Percentiles rank a stretch among this genome's conserved stretches.
phyloP scores from a whole-genome alignment of 176 grass and related monocot genomes.

The Oryza coarctata region DNA sequence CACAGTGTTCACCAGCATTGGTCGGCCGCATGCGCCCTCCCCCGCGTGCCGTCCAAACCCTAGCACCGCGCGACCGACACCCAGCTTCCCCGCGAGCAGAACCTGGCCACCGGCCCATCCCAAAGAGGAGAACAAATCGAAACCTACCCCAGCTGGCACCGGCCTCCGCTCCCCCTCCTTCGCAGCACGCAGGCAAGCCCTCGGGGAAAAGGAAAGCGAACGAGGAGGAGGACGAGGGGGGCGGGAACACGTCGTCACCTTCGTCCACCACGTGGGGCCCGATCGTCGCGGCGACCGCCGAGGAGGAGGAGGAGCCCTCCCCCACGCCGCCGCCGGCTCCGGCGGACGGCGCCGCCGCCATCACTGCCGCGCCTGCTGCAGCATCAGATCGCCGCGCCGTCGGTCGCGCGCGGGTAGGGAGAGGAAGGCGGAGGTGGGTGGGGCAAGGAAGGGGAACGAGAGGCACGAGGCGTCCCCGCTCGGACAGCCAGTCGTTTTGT shows the following conservation, averaged over 20 bases:
- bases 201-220: neutral
- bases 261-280: conserved; percentile 51
- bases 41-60: neutral
- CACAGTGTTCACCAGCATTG: conserved; percentile 22
- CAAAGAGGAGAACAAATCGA: neutral
- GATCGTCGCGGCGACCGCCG: conserved; percentile 32
- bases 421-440: neutral
- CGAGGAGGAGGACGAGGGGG: neutral
- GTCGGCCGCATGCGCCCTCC: neutral
- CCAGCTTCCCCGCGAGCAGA: neutral
- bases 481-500: conserved; percentile 73
- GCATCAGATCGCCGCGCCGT: conserved; percentile 42
- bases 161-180: neutral
- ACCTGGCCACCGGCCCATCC: neutral
- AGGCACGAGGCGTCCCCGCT: conserved; percentile 71
- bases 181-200: neutral
- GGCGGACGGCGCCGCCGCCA: conserved; percentile 50
- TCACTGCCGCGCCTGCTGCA: conserved; percentile 14
- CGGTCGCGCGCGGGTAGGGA: neutral
- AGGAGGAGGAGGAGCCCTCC: conserved; percentile 47
- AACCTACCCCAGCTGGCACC: neutral
- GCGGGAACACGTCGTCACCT: conserved; percentile 35
- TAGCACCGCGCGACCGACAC: neutral
- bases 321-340: conserved; percentile 23
- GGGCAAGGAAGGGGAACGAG: conserved; percentile 43